These are phyloP conservation scores for Penicillium fuscoglaucum DNA, from an alignment of 2,329 filamentous ascomycete species.

Conservation along the genomic window DNA sequence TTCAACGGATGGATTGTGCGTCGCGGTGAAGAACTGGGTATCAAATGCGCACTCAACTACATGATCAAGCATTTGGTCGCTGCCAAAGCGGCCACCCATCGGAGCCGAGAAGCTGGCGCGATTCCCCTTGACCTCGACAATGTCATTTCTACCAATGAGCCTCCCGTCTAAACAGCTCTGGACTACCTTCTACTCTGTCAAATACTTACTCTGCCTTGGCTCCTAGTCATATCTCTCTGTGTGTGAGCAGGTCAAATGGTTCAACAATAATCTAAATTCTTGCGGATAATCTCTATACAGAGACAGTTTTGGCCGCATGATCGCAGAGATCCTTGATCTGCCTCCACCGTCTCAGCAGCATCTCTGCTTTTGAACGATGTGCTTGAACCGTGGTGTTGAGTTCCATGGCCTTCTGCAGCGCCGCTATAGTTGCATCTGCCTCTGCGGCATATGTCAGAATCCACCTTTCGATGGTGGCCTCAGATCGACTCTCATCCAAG, in stretches of 20 bases:
- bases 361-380: conserved; percentile 27
- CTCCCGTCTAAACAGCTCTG: conserved; percentile 4
- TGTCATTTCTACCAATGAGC: conserved; percentile 10
- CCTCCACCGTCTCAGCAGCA: conserved; percentile 39
- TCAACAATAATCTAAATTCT: background rate
- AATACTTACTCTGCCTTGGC: background rate
- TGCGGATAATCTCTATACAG: conserved; percentile 12
- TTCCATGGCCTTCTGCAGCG: conserved; percentile 24
- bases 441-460: conserved; percentile 39
- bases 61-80: conserved; percentile 72
- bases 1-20: conserved; percentile 85
- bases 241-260: background rate
- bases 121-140: conserved; percentile 34
- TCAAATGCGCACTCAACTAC: conserved; percentile 72
- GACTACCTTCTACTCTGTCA: background rate
- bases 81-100: conserved; percentile 60
- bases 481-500: conserved; percentile 33
- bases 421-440: conserved; percentile 30
- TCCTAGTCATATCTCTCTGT: background rate
- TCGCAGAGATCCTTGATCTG: conserved; percentile 41
- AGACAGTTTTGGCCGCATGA: conserved; percentile 26
- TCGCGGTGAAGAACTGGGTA: conserved; percentile 68
- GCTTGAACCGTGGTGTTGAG: conserved; percentile 16
- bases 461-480: conserved; percentile 38
- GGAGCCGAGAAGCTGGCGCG: conserved; percentile 30